Evolutionary conservation across 139 green algal genomes (phyloP).

Genomic region (Penium margaritaceum): DNA sequence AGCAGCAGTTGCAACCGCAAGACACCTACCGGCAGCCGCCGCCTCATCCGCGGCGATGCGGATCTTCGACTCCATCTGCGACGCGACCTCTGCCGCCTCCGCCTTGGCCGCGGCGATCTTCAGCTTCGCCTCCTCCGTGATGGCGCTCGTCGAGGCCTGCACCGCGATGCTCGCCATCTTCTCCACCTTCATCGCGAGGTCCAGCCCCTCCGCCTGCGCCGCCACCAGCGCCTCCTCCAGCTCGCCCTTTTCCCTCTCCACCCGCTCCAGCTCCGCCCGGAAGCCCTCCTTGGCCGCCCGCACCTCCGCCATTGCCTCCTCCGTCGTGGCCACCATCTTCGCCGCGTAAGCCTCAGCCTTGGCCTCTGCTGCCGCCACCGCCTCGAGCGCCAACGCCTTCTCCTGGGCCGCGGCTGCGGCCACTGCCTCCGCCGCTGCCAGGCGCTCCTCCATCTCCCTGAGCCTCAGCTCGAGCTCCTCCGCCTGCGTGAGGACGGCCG

Average conservation of each 20-base stretch:
- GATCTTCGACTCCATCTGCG: constrained; percentile 23
- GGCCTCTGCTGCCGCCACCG: constrained; percentile 11
- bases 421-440: background rate
- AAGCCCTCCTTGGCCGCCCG: constrained; percentile 32
- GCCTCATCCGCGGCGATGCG: constrained; percentile 30
- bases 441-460: too few species aligned
- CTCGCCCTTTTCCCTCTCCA: constrained; percentile 24
- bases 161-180: constrained; percentile 30
- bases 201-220: constrained; percentile 16
- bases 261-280: constrained; percentile 11
- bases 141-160: constrained; percentile 6
- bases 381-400: constrained; percentile 19
- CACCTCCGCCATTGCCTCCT: constrained; percentile 35
- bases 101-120: constrained; percentile 24
- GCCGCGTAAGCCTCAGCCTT: constrained; percentile 12
- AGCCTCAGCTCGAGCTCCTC: too few species aligned
- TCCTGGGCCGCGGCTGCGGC: background rate
- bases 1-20: too few species aligned
- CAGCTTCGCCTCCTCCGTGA: constrained; percentile 18
- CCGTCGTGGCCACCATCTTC: constrained; percentile 38
- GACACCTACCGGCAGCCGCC: constrained; percentile 12
- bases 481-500: too few species aligned
- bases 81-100: background rate
- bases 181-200: constrained; percentile 38
- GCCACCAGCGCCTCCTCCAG: constrained; percentile 22